These are phyloP conservation scores for Leptoxyphium fumago DNA, from an alignment of 2,329 filamentous ascomycete species.

Conservation along the genomic window DNA sequence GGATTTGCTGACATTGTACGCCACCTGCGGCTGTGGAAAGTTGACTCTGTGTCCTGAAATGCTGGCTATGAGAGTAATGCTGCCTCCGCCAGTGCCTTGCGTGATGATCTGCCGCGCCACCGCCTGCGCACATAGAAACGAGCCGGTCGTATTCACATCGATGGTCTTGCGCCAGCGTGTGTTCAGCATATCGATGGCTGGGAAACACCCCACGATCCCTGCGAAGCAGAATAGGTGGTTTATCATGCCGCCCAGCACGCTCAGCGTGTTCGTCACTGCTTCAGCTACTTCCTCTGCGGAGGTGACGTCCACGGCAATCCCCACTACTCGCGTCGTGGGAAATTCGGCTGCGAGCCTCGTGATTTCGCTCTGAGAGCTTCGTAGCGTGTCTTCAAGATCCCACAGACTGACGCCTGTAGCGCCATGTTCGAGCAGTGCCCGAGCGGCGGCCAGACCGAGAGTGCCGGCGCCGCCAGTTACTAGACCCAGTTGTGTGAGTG, in stretches of 20 bases:
- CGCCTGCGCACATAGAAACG: slow-evolving; percentile 57
- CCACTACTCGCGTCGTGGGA: slow-evolving; percentile 36
- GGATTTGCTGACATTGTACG: slow-evolving; percentile 61
- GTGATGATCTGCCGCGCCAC: slow-evolving; percentile 40
- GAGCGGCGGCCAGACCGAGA: slow-evolving; percentile 42
- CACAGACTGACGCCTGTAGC: slow-evolving; percentile 44
- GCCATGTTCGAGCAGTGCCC: slow-evolving; percentile 56
- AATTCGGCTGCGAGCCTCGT: slow-evolving; percentile 38
- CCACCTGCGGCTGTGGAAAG: slow-evolving; percentile 55
- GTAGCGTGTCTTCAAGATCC: slow-evolving; percentile 36
- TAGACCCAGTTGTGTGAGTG: slow-evolving; percentile 11
- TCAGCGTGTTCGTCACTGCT: slow-evolving; percentile 24
- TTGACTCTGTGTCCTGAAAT: slow-evolving; percentile 57
- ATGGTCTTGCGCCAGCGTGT: slow-evolving; percentile 48
- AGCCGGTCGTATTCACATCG: slow-evolving; percentile 58
- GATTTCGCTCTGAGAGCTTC: slow-evolving; percentile 28
- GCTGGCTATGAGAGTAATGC: slow-evolving; percentile 51
- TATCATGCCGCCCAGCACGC: slow-evolving; percentile 34
- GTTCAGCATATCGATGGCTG: slow-evolving; percentile 44
- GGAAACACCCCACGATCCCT: slow-evolving; percentile 49
- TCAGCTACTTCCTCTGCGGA: slow-evolving; percentile 32
- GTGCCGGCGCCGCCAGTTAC: slow-evolving; percentile 55
- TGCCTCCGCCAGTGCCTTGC: slow-evolving; percentile 41
- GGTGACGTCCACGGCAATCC: slow-evolving; percentile 45
- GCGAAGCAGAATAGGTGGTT: slow-evolving; percentile 50